These are phyloP conservation scores for Aureoboletus auriporus DNA, from an alignment of 768 basidiomycete species.

Conservation along the genomic window DNA sequence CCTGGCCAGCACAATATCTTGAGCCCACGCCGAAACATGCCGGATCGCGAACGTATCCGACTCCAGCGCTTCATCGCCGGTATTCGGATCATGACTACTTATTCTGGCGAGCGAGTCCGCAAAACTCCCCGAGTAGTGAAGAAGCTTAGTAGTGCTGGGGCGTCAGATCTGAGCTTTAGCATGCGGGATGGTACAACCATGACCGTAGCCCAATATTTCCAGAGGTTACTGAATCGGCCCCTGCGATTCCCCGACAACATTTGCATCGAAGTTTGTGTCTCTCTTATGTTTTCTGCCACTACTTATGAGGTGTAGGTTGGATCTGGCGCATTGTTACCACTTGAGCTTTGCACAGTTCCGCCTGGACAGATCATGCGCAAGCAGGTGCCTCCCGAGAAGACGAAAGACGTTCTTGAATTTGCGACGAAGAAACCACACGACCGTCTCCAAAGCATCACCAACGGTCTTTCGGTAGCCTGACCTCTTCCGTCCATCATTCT, in stretches of 20 bases:
- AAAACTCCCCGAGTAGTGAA: constrained; percentile 58
- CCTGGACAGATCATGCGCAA: constrained; percentile 70
- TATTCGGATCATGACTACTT: constrained; percentile 44
- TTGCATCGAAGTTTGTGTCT: constrained; percentile 58
- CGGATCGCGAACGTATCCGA: constrained; percentile 48
- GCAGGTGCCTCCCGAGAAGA: constrained; percentile 65
- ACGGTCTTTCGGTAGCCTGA: constrained; percentile 47
- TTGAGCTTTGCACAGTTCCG: constrained; percentile 62
- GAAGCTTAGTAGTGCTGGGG: constrained; percentile 51
- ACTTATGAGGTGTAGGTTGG: constrained; percentile 43
- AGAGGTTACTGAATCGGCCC: constrained; percentile 44
- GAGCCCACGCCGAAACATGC: constrained; percentile 39
- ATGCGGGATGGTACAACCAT: constrained; percentile 51
- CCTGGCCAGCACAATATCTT: constrained; percentile 29
- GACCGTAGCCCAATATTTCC: constrained; percentile 64
- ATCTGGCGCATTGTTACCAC: constrained; percentile 56
- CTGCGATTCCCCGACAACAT: constrained; percentile 59
- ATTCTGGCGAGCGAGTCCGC: constrained; percentile 33
- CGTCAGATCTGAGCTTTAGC: constrained; percentile 50
- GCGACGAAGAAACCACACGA: constrained; percentile 60
- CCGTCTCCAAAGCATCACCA: constrained; percentile 49
- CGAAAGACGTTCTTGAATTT: constrained; percentile 58
- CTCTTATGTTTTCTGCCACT: constrained; percentile 17
- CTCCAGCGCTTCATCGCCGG: constrained; percentile 56
- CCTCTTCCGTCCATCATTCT: background rate